Conservation (phyloP, 78 protist species). For the Anaeramoeba flamelloides region DNA sequence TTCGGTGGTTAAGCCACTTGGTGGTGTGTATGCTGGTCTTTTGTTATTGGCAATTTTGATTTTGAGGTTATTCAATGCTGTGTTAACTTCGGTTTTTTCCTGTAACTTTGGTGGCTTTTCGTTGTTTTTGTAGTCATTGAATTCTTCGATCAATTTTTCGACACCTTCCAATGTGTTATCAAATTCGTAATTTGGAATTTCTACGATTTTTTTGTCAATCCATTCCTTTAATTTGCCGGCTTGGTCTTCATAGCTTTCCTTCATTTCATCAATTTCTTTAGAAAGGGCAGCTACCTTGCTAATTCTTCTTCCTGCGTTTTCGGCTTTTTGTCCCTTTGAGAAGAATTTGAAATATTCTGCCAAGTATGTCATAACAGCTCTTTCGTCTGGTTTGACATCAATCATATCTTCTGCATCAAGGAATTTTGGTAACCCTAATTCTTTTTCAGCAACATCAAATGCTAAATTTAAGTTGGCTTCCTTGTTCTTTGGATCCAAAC, state of each 20-base stretch:
- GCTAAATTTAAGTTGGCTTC: background rate
- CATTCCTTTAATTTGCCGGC: background rate
- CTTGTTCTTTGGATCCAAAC: background rate
- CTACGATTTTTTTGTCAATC: background rate
- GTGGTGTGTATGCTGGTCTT: background rate
- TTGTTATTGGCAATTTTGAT: background rate
- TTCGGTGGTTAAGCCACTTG: background rate
- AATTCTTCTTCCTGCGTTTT: background rate
- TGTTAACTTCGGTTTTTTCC: background rate
- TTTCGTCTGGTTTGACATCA: background rate
- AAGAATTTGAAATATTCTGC: background rate
- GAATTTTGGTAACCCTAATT: background rate
- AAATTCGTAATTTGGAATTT: background rate
- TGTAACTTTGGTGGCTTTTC: background rate
- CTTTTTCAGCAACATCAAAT: background rate
- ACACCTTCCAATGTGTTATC: background rate
- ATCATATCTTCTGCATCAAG: background rate
- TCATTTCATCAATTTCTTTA: background rate
- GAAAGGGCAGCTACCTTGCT: background rate
- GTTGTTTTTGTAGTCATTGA: background rate
- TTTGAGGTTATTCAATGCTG: background rate
- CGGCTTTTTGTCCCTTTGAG: background rate
- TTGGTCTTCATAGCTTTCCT: background rate
- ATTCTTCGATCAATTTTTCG: background rate
- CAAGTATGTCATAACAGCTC: background rate